Base-by-base conservation (phyloP, 2,329 filamentous ascomycete genomes). In the Dactylella cylindrospora region DNA sequence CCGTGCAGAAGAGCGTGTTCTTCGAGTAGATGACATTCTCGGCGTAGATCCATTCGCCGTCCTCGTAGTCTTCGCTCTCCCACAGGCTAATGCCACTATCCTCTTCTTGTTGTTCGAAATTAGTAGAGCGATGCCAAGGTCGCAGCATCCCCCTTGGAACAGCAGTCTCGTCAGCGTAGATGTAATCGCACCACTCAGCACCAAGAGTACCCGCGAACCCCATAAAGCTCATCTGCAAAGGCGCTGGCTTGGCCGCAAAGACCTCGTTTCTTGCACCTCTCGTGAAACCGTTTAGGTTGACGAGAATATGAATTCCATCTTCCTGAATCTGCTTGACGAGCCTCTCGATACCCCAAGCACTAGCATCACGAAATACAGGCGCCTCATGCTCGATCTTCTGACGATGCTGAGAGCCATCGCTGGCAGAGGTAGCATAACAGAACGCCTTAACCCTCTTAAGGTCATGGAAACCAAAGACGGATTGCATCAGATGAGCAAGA, bases 211-310 rank as follows among this genome's bases (percentile, higher is more conserved):
- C 93, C 0, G 93, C 93, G 71, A 98, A 98, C 0, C 93, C 93
- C 93, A 98, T 98, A 70, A 98, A 98, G 0, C 93, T 95, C 93
- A 98, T 98, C 67, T 98, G 93, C 35, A 98, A 89, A 0, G 93
- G 93, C 1, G 90, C 90, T 12, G 93, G 89, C 20, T 94, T 83
- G 17, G 93, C 93, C 17, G 93, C 93, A 72, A 98, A 98, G 3
- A 98, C 85, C 71, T 98, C 93, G 68, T 98, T 98, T 19, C 90
- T 83, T n/a, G 93, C 93, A 23, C 93, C 93, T 49, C 93, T 81
- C 0, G 93, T 98, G 72, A 98, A 98, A 8, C 93, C 93, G 69
- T 98, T 98, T n/a, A 98, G 79, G 66, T 98, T 98, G 68, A 98
- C 84, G 15, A 98, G 79, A 33, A 98, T 93, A 70, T 98, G 93